These are phyloP conservation scores for Sclerotinia spermophila DNA, from an alignment of 2,329 filamentous ascomycete genomes.

Conservation along the genomic window DNA sequence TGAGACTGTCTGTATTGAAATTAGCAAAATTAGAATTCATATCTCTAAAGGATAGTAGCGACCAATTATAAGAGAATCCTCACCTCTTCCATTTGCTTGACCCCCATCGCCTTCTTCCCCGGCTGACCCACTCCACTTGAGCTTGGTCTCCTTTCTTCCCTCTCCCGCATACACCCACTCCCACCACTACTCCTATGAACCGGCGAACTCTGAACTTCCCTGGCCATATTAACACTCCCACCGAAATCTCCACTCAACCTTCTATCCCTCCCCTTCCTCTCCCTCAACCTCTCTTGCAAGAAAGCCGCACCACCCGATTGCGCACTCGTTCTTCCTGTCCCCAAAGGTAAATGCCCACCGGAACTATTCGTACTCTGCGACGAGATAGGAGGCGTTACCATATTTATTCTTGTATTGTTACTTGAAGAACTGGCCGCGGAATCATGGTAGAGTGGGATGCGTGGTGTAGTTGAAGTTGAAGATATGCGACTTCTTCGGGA, in stretches of 20 bases:
- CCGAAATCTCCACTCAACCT: constrained; percentile 30
- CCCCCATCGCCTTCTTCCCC: constrained; percentile 50
- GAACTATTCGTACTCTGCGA: constrained; percentile 22
- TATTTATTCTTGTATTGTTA: constrained; percentile 27
- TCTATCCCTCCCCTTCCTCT: constrained; percentile 36
- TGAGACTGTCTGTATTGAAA: constrained; percentile 52
- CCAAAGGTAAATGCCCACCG: constrained; percentile 20
- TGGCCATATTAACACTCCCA: constrained; percentile 18
- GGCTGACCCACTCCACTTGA: constrained; percentile 28
- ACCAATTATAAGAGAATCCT: constrained; percentile 25
- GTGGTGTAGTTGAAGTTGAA: constrained; percentile 21
- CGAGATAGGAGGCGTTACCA: constrained; percentile 24
- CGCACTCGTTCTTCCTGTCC: constrained; percentile 19
- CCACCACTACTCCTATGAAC: constrained; percentile 20
- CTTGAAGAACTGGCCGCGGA: constrained; percentile 27
- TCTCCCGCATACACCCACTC: constrained; percentile 11
- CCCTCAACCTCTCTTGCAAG: constrained; percentile 37
- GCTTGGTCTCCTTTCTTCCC: constrained; percentile 34
- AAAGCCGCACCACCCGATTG: constrained; percentile 29
- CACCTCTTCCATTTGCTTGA: constrained; percentile 67
- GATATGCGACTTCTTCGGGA: constrained; percentile 16
- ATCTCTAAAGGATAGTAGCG: constrained; percentile 18
- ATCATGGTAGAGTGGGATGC: constrained; percentile 8
- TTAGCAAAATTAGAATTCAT: neutral
- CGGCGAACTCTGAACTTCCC: constrained; percentile 35